A percentile compares a stretch with the other conserved stretches of the same genome.
These are phyloP conservation scores for Fusarium torulosum DNA, from an alignment of 2,329 filamentous ascomycete genomes.

Conservation along the genomic window DNA sequence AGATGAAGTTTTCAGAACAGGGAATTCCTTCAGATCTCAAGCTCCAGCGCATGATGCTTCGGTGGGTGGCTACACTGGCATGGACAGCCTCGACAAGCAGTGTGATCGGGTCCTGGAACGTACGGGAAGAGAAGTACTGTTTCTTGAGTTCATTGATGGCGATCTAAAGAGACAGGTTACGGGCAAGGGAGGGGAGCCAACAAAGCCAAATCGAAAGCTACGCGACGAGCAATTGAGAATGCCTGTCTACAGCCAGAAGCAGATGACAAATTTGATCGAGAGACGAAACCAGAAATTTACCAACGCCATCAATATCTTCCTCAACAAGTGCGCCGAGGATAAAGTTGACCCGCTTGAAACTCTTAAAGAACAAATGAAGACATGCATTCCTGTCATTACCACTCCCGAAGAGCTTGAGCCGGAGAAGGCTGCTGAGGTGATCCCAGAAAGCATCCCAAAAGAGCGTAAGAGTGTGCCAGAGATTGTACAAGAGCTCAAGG, in stretches of 20 bases:
- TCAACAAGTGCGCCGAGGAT: constrained; percentile 78
- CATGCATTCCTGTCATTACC: constrained; percentile 72
- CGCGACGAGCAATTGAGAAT: constrained; percentile 86
- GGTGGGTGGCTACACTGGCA: constrained; percentile 67
- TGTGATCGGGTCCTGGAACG: constrained; percentile 19
- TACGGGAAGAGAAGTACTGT: constrained; percentile 75
- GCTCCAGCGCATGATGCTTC: constrained; percentile 66
- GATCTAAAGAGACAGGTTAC: constrained; percentile 86
- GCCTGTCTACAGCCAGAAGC: constrained; percentile 92
- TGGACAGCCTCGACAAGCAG: constrained; percentile 56
- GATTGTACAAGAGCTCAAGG: constrained; percentile 86
- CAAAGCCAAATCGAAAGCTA: constrained; percentile 74
- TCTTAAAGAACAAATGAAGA: constrained; percentile 69
- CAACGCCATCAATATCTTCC: constrained; percentile 79
- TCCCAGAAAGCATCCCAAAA: constrained; percentile 80
- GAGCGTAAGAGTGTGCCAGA: constrained; percentile 85
- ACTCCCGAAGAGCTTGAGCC: constrained; percentile 51
- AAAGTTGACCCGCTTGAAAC: constrained; percentile 74
- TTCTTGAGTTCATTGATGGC: constrained; percentile 93
- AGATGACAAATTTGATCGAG: constrained; percentile 89
- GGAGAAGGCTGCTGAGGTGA: constrained; percentile 55
- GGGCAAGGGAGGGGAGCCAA: constrained; percentile 77
- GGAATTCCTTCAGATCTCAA: constrained; percentile 61
- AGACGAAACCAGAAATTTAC: constrained; percentile 88
- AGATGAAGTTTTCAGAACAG: constrained; percentile 71